phyloP scores from a whole-genome alignment of 2,329 filamentous ascomycete species.

The Blastomyces emzantsi region DNA sequence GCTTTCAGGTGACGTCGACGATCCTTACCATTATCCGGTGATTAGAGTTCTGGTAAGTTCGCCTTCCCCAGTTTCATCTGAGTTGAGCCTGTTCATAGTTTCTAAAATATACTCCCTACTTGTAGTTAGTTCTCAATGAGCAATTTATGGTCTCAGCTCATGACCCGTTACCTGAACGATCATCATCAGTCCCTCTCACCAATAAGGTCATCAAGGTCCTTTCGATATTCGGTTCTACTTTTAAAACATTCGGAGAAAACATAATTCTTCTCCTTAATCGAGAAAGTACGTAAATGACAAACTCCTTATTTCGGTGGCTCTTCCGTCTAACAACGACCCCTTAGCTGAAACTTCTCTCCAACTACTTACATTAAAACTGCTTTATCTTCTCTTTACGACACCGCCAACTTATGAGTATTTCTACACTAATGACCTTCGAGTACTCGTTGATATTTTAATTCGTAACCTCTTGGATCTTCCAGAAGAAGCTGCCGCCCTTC shows the following conservation, averaged over 20 bases:
- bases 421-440: slow-evolving; percentile 92
- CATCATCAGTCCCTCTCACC: slow-evolving; percentile 52
- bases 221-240: slow-evolving; percentile 67
- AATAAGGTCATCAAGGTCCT: slow-evolving; percentile 92
- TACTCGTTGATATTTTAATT: slow-evolving; percentile 90
- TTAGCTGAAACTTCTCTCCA: slow-evolving; percentile 79
- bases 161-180: slow-evolving; percentile 37
- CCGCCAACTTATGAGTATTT: slow-evolving; percentile 93
- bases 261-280: slow-evolving; percentile 91
- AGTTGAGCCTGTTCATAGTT: not conserved
- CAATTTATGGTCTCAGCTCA: slow-evolving; percentile 84
- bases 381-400: slow-evolving; percentile 93
- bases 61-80: slow-evolving; percentile 24
- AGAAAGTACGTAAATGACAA: slow-evolving; percentile 48
- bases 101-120: not conserved
- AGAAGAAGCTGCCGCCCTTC: slow-evolving; percentile 61
- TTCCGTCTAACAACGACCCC: slow-evolving; percentile 7
- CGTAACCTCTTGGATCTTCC: slow-evolving; percentile 94
- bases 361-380: slow-evolving; percentile 87
- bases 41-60: slow-evolving; percentile 76
- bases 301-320: slow-evolving; percentile 1
- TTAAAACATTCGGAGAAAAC: slow-evolving; percentile 95
- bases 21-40: slow-evolving; percentile 92
- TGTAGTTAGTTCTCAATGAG: slow-evolving; percentile 85
- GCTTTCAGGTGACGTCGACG: slow-evolving; percentile 73